phyloP scores from a whole-genome alignment of 2,329 filamentous ascomycete species.

The Pseudocercospora fuligena region DNA sequence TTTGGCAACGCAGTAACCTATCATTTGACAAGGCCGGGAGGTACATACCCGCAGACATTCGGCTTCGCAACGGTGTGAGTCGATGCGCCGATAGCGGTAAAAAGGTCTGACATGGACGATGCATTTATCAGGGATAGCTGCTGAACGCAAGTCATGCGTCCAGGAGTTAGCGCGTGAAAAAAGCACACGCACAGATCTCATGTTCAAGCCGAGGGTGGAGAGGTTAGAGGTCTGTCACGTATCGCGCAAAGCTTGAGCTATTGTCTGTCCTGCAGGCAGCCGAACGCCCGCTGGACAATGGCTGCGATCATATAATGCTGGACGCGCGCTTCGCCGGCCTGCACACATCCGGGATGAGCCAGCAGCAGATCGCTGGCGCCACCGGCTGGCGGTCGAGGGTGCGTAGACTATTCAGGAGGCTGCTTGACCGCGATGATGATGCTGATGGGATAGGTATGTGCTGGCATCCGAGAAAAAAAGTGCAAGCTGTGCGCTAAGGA shows the following conservation, averaged over 20 bases:
- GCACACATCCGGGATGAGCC: not conserved
- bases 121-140: conserved; percentile 32
- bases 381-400: not conserved
- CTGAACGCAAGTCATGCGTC: conserved; percentile 37
- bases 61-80: not conserved
- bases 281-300: conserved; percentile 1
- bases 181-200: conserved; percentile 32
- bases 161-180: conserved; percentile 20
- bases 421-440: not conserved
- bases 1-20: not conserved
- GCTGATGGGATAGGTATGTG: not conserved
- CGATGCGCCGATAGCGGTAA: conserved; percentile 20
- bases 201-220: conserved; percentile 28
- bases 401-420: not conserved
- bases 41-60: conserved; percentile 4
- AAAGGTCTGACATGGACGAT: conserved; percentile 27
- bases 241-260: not conserved
- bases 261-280: conserved; percentile 4
- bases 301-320: too few species aligned
- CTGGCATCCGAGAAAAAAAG: not conserved
- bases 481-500: not conserved
- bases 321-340: not conserved
- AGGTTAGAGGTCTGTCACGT: not conserved
- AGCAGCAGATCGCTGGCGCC: not conserved
- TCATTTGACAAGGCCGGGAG: conserved; percentile 7